Evolutionary conservation across 139 green algal genomes (phyloP).

Genomic region (Micractinium conductrix): DNA sequence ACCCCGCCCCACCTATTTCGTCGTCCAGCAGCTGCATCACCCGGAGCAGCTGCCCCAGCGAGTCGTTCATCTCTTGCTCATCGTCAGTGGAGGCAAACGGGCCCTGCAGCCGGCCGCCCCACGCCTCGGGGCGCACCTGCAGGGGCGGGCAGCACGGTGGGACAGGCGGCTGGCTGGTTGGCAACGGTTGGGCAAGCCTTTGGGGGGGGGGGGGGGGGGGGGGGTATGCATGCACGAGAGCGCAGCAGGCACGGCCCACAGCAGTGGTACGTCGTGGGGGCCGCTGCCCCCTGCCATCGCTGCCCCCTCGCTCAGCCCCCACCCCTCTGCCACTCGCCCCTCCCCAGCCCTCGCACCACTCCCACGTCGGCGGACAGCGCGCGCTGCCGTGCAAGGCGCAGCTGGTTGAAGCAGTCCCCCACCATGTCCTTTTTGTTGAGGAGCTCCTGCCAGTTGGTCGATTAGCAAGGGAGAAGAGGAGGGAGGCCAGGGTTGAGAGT

Average conservation of each 20-base stretch:
- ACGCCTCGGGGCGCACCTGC: neutral
- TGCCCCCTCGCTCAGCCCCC: no score
- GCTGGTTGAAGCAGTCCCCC: slow-evolving; percentile 94
- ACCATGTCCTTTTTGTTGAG: slow-evolving; percentile 95
- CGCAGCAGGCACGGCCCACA: neutral
- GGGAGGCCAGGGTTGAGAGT: neutral
- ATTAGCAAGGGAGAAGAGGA: no score
- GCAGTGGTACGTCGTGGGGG: no score
- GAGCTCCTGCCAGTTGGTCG: slow-evolving; percentile 72
- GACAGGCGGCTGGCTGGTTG: no score
- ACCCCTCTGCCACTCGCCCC: no score
- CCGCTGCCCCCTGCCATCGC: no score
- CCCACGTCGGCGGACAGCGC: neutral
- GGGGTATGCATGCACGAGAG: neutral
- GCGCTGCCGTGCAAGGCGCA: slow-evolving; percentile 69
- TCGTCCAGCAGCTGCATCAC: slow-evolving; percentile 89
- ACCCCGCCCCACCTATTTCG: slow-evolving; percentile 75
- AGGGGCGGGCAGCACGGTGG: neutral
- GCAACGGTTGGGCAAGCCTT: neutral
- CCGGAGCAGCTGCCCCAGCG: slow-evolving; percentile 87
- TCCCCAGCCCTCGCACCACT: neutral
- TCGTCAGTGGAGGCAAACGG: slow-evolving; percentile 2
- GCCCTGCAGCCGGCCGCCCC: neutral
- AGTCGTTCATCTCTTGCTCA: slow-evolving; percentile 57
- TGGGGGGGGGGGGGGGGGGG: no score